Conservation (phyloP, 108 stramenopile species). For the Conticribra weissflogii region DNA sequence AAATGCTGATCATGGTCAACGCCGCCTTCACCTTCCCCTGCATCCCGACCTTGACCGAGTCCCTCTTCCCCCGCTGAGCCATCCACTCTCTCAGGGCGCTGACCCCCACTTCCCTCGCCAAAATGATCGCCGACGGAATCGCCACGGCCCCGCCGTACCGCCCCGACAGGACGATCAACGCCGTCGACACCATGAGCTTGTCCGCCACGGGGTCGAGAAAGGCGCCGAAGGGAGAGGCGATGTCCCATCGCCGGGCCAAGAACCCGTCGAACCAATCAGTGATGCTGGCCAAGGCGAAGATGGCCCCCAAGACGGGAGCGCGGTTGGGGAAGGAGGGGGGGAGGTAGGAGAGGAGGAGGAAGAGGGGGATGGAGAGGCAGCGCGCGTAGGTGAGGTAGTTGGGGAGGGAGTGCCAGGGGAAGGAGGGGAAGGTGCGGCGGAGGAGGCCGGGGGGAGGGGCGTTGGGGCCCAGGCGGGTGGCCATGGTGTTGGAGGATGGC, state of each 20-base stretch:
- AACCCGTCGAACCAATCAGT: slow-evolving; percentile 96
- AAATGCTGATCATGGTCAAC: slow-evolving; percentile 77
- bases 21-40: slow-evolving; percentile 91
- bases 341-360: slow-evolving; percentile 57
- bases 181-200: slow-evolving; percentile 94
- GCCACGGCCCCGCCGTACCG: slow-evolving; percentile 73
- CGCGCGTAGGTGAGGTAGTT: slow-evolving; percentile 75
- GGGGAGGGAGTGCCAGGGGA: slow-evolving; percentile 78
- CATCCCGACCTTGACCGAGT: slow-evolving; percentile 86
- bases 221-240: slow-evolving; percentile 86
- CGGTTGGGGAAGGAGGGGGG: slow-evolving; percentile 33
- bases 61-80: slow-evolving; percentile 81
- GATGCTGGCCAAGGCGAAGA: slow-evolving; percentile 73
- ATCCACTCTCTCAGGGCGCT: slow-evolving; percentile 96
- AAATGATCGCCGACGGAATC: slow-evolving; percentile 81
- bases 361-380: slow-evolving; percentile 74
- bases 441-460: slow-evolving; percentile 49
- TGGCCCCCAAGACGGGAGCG: slow-evolving; percentile 17
- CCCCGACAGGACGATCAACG: slow-evolving; percentile 83
- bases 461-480: slow-evolving; percentile 48
- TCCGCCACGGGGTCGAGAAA: slow-evolving; percentile 98
- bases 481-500: background rate
- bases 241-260: slow-evolving; percentile 86
- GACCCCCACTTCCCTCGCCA: slow-evolving; percentile 90
- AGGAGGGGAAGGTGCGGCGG: slow-evolving; percentile 60